Percentiles rank a stretch among this genome's conserved stretches.
Conservation (phyloP, 225 moss, liverwort and hornwort species). For the Climacium dendroides region DNA sequence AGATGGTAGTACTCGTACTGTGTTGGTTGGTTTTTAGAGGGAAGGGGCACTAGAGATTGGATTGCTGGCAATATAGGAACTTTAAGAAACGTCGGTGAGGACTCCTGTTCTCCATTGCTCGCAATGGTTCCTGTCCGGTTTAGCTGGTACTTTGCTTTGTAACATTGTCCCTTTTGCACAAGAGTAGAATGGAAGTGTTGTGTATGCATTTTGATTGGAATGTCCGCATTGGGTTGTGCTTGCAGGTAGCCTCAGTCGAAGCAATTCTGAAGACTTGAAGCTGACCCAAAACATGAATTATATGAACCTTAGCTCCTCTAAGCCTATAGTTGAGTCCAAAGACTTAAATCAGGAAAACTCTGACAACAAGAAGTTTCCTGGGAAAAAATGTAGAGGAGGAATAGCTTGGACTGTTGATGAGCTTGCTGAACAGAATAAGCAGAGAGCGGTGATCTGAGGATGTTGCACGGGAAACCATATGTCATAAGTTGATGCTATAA, state of each 20-base stretch:
- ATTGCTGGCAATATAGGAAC: not conserved
- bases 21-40: not conserved
- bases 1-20: not conserved
- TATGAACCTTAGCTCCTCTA: not conserved
- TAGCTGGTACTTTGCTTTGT: not conserved
- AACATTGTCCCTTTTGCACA: not conserved
- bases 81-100: not conserved
- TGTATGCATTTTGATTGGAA: not conserved
- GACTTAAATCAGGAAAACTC: not conserved
- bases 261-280: constrained; percentile 1
- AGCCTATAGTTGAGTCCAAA: not conserved
- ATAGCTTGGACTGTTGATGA: constrained; percentile 47
- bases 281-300: not conserved
- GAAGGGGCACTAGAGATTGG: not conserved
- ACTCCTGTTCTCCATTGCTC: not conserved
- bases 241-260: constrained; percentile 10
- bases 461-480: not conserved
- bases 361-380: constrained; percentile 10
- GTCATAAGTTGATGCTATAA: not conserved
- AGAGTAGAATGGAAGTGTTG: not conserved
- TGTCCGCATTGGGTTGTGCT: not conserved
- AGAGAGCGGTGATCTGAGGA: constrained; percentile 1
- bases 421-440: constrained; percentile 19
- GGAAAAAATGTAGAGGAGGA: constrained; percentile 23
- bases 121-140: not conserved